These are phyloP conservation scores for Colletotrichum tropicale DNA, from an alignment of 2,329 filamentous ascomycete genomes.

Conservation along the genomic window DNA sequence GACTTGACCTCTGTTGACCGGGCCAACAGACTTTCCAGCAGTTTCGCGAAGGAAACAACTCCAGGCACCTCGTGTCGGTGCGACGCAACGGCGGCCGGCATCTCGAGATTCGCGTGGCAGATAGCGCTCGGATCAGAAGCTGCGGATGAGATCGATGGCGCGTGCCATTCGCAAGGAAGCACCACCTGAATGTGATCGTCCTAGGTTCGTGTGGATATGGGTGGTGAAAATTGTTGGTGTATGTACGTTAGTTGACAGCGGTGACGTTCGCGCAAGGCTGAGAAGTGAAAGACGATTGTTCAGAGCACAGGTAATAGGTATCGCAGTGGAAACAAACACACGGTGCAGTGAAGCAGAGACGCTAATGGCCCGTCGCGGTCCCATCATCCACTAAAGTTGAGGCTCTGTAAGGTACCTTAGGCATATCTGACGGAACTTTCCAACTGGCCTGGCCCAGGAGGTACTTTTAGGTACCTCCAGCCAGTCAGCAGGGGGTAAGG, in stretches of 20 bases:
- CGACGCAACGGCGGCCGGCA: conserved; percentile 52
- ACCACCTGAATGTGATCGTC: background rate
- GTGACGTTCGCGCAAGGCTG: background rate
- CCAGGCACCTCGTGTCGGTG: conserved; percentile 54
- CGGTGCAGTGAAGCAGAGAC: background rate
- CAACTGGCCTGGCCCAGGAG: background rate
- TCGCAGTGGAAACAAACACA: background rate
- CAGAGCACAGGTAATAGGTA: background rate
- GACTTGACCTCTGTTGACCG: conserved; percentile 65
- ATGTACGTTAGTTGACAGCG: background rate
- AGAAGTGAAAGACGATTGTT: background rate
- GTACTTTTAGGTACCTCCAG: background rate
- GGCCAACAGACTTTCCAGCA: conserved; percentile 62
- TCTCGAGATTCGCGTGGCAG: conserved; percentile 30
- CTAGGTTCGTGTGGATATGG: background rate
- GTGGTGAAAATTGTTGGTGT: background rate
- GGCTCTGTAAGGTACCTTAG: background rate
- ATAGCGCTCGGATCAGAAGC: background rate
- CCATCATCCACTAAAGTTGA: background rate
- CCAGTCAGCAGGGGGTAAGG: background rate
- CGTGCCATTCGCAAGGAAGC: background rate
- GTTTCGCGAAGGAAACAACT: conserved; percentile 55
- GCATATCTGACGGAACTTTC: background rate
- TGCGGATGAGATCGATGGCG: background rate
- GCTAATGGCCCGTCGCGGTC: background rate